phyloP scores from a whole-genome alignment of 2,329 filamentous ascomycete species.

The Colletotrichum tropicicola region DNA sequence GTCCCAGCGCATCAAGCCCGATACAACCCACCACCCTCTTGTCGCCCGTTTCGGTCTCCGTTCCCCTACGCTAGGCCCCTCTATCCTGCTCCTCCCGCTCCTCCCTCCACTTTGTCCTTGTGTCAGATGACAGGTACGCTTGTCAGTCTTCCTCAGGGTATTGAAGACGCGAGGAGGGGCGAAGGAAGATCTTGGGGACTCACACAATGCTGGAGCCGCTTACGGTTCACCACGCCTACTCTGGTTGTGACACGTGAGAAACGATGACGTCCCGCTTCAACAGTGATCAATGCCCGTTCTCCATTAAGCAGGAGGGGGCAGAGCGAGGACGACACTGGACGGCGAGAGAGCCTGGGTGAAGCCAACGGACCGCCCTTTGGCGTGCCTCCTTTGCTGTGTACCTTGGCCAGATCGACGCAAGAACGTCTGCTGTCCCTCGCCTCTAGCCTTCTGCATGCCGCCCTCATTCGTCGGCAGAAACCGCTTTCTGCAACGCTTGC shows the following conservation, averaged over 20 bases:
- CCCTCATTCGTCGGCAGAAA: slow-evolving; percentile 20
- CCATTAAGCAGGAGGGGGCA: neutral
- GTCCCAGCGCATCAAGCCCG: slow-evolving; percentile 25
- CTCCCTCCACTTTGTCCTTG: slow-evolving; percentile 12
- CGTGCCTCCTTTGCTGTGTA: neutral
- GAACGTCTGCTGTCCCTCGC: neutral
- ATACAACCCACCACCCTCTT: slow-evolving; percentile 25
- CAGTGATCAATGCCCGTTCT: neutral
- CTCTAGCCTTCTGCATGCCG: neutral
- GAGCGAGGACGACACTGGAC: neutral
- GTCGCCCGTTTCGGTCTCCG: slow-evolving; percentile 14
- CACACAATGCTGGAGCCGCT: neutral
- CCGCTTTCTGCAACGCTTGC: slow-evolving; percentile 25
- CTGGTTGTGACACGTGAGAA: slow-evolving; percentile 4
- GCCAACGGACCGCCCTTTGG: neutral
- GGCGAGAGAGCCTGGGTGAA: neutral
- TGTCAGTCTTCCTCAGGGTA: neutral
- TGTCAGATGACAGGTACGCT: slow-evolving; percentile 13
- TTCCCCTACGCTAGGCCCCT: slow-evolving; percentile 18
- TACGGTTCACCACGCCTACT: neutral
- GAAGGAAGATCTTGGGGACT: neutral
- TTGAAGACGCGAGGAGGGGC: neutral
- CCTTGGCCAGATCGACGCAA: slow-evolving; percentile 10
- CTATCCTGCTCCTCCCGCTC: slow-evolving; percentile 23
- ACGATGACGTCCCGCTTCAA: slow-evolving; percentile 7